A percentile compares a stretch with the other conserved stretches of the same genome.
These are phyloP conservation scores for Pleurotus salmoneostramineus DNA, from an alignment of 768 basidiomycete species.

Conservation along the genomic window DNA sequence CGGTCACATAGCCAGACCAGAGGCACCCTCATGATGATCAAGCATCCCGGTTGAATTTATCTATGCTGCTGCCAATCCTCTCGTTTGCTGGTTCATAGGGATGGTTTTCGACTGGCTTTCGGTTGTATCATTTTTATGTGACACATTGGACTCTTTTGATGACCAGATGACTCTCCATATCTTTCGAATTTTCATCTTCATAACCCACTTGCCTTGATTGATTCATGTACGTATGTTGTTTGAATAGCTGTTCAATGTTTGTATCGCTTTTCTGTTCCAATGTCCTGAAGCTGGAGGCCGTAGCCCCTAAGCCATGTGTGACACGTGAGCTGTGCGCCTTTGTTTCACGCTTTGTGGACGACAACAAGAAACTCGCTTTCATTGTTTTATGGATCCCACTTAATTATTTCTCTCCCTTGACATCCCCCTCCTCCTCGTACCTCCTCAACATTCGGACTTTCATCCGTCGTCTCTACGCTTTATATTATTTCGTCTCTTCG, in stretches of 20 bases:
- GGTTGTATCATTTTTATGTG: slow-evolving; percentile 1
- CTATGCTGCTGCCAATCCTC: neutral
- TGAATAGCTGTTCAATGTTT: slow-evolving; percentile 2
- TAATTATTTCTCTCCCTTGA: neutral
- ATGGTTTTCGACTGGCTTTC: slow-evolving; percentile 6
- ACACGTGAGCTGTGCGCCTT: neutral
- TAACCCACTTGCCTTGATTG: neutral
- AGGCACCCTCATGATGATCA: slow-evolving; percentile 34
- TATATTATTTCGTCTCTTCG: slow-evolving; percentile 7
- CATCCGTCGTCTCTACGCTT: slow-evolving; percentile 8
- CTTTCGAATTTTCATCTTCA: neutral
- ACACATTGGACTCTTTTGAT: slow-evolving; percentile 1
- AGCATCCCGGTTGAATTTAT: neutral
- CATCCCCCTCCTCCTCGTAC: neutral
- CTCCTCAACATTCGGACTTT: neutral
- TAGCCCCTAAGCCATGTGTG: too few relatives aligned
- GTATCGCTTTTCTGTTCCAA: neutral
- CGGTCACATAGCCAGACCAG: slow-evolving; percentile 38
- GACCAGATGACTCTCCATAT: neutral
- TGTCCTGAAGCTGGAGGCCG: too few relatives aligned
- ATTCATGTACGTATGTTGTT: slow-evolving; percentile 8
- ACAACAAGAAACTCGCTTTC: neutral
- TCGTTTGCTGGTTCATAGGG: neutral
- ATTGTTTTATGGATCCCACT: neutral
- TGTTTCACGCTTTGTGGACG: neutral